phyloP scores from a whole-genome alignment of 495 filamentous ascomycete genomes.

The Hamigera avellanea region DNA sequence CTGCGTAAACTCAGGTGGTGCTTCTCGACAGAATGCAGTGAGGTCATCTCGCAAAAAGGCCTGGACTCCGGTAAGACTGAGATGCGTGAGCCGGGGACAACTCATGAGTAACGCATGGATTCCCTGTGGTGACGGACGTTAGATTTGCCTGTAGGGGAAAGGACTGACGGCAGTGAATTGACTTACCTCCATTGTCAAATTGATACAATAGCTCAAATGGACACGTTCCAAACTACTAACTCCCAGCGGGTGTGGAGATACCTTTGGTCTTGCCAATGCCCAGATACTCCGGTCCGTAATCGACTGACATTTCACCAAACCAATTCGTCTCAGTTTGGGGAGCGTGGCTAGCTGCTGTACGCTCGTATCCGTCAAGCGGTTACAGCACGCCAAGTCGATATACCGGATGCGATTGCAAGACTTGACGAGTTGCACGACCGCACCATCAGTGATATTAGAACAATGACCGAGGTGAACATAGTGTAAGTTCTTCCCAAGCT shows the following conservation, averaged over 20 bases:
- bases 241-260: conserved; percentile 28
- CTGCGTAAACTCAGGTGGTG: conserved; percentile 85
- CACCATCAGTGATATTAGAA: conserved; percentile 74
- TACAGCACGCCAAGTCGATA: conserved; percentile 93
- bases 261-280: conserved; percentile 57
- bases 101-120: conserved; percentile 81
- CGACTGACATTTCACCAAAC: conserved; percentile 80
- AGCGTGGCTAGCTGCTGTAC: conserved; percentile 76
- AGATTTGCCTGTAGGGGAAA: background rate
- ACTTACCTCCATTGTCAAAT: conserved; percentile 60
- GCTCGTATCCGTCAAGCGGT: conserved; percentile 75
- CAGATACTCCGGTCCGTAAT: conserved; percentile 86
- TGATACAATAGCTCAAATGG: conserved; percentile 90
- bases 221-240: conserved; percentile 73
- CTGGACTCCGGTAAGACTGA: conserved; percentile 90
- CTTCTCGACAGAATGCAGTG: conserved; percentile 71
- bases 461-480: conserved; percentile 96
- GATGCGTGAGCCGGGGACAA: conserved; percentile 85
- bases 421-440: conserved; percentile 71
- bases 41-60: conserved; percentile 67
- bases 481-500: conserved; percentile 89
- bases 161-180: conserved; percentile 2
- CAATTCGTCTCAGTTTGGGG: conserved; percentile 88
- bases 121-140: conserved; percentile 50
- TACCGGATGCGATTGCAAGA: conserved; percentile 90